Conservation (phyloP, 192 early-diverging fungal species). For the Coemansia sp. region DNA sequence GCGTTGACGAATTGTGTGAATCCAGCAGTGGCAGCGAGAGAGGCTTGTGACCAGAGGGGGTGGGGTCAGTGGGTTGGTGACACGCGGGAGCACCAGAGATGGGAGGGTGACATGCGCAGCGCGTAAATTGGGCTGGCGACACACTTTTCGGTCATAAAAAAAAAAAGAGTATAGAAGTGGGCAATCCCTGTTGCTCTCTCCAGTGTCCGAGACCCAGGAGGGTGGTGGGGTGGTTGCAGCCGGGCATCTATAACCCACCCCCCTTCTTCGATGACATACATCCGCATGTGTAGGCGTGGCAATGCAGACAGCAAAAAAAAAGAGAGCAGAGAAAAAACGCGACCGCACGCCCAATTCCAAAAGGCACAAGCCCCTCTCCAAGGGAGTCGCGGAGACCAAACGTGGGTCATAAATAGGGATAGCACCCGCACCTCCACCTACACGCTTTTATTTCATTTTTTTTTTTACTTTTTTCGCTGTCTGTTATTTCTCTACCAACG, state of each 20-base stretch:
- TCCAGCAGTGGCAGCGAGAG: neutral
- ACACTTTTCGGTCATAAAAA: neutral
- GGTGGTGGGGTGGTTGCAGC: neutral
- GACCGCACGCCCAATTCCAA: constrained; percentile 6
- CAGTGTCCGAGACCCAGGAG: constrained; percentile 6
- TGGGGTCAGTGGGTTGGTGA: neutral
- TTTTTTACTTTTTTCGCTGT: neutral
- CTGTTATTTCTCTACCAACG: neutral
- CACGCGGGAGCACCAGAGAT: neutral
- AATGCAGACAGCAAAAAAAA: neutral
- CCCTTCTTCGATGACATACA: neutral
- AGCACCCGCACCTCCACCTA: neutral
- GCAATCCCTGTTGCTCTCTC: neutral
- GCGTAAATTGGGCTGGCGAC: constrained; percentile 4
- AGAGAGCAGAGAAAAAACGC: constrained; percentile 9
- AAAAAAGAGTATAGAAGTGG: constrained; percentile 7
- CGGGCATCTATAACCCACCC: neutral
- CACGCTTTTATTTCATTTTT: neutral
- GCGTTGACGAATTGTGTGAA: neutral
- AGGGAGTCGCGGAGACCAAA: constrained; percentile 2
- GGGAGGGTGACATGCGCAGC: constrained; percentile 4
- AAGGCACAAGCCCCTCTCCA: neutral
- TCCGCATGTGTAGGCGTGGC: constrained; percentile 2
- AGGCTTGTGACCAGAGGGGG: constrained; percentile 1
- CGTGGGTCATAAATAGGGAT: constrained; percentile 6